Base-by-base conservation (phyloP, 306 rosid species). In the Lupinus albus region DNA sequence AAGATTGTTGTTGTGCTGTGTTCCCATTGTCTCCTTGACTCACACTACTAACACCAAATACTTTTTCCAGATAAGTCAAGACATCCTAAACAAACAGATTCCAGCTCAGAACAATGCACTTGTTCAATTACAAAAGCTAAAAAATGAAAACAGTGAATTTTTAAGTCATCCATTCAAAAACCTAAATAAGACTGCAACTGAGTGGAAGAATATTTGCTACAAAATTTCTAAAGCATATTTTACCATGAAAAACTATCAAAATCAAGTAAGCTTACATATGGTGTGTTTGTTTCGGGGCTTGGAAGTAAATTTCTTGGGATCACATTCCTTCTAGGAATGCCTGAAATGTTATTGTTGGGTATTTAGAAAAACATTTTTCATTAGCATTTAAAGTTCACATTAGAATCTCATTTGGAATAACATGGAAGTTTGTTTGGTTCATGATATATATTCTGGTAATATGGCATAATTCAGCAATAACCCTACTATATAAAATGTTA, bases 41-140 rank as follows among this genome's bases (percentile, higher is more conserved):
- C 9, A 61, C 64, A 60, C 77, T 82, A 77, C 92, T 59, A 73
- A 84, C 89, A 79, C 92, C 92, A 76, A 88, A 88, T 74, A 89
- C 84, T 65, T 83, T 94, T 79, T 88, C 99, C 84, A 94, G 73
- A 75, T 91, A 87, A 30, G 85, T 66, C 76, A 94, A 70, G 57
- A 88, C 99, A 78, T 94, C 99, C 99, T 94, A 82, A 69, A 70
- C 50, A 75, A 68, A 55, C 56, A 50, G 78, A 77, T 15, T 56
- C 62, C 73, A 62, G 67, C 73, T 52, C 67, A 75, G 67, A 77
- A 47, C 54, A 55, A 76, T 16, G 77, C 33, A 75, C 16, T 66
- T 55, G 49, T 25, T 75, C 58, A 72, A 47, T 60, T 38, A 71
- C n/a, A 25, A 25, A 60, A 64, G 65, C 58, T 28, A 73, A 50